Evolutionary conservation across 352 stramenopile genomes (phyloP), one percentile per base, ranked within the genome.

Genomic region (Aphanomyces astaci): DNA sequence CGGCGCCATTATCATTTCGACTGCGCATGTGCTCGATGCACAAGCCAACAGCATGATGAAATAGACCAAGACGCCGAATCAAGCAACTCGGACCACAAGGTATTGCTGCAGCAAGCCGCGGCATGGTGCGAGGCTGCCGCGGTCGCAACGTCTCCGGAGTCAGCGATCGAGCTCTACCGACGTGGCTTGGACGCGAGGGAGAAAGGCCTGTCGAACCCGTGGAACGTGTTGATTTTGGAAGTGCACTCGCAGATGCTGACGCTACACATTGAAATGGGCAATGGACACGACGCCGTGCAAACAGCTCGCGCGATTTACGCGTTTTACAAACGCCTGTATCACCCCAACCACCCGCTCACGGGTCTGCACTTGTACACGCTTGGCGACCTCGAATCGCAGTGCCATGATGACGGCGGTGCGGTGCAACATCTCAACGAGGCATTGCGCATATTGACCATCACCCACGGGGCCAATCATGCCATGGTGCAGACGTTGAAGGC

Each of bases 331-430:
- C 72, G 70, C 31, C 73, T 88, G 40, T 91, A 91, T 56, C 71
- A 72, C 27, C n/a, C 30, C 25, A 84, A 79, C 57, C 83, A 91
- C 63, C 77, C 83, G 11, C 80, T 91, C 71, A 72, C 72, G 0
- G 81, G 78, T 0, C 70, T 91, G 28, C 82, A 91, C 64, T 43
- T 84, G 32, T 89, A 87, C 66, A 89, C 82, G 2, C 66, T 91
- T 10, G 82, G 82, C 3, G 82, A 91, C 66, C 70, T 87, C 22
- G 74, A 74, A 15, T 49, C 51, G 27, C 72, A 79, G n/a, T 22
- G 68, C 39, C 31, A 33, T 55, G 63, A 53, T 55, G 55, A 66
- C 5, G 19, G 32, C 24, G 72, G 76, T 24, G 75, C 74, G 5
- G 55, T 53, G 3, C 31, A 72, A 45, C 76, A 82, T 39, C 43